Evolutionary conservation across 1,139 yeast genomes (phyloP), one percentile per base, ranked within the genome.

Genomic region (Hemisphaericaspora xylofermentans): DNA sequence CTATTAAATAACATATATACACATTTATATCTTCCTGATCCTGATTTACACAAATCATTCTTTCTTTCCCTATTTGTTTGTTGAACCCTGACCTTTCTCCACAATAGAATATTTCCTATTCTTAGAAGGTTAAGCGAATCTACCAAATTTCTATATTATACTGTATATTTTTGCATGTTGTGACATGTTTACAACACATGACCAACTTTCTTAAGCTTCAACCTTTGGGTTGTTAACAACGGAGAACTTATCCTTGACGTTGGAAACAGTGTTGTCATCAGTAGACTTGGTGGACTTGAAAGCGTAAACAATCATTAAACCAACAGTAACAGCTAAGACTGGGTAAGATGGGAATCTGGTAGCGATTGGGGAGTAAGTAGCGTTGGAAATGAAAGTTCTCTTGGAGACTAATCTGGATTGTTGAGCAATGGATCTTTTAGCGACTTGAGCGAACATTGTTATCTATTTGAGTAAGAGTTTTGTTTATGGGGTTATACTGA

Each of bases 361-460:
- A 7, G 13, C 16, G 8, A 31, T 6, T 18, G 34, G 25, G 7
- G 24, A 18, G 24, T 18, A 31, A n/a, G 14, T 19, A 31, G 34
- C 15, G 13, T 2, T 19, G 25, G 34, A 18, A 19, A 16, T 13
- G 19, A 31, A 31, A 5, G 14, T 18, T 31, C 34, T 30, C 24
- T 21, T 21, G 13, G 18, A 17, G 2, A n/a, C 27, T 7, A 25
- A 7, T 6, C 6, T 26, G 29, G 34, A 31, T 31, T 31, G 25
- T 19, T 25, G 34, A 19, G 34, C 34, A 31, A 31, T 18, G 7
- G 34, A 18, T 31, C 17, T 17, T 31, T 25, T 31, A 7, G 34
- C 15, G 34, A 31, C n/a, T 18, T 31, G 34, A 9, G 21, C n/a
- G 25, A 31, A 31, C 34, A 31, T 31, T 21, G 24, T 21, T 21